Conservation (phyloP, 257 asterid species). For the Dorcoceras hygrometricum region DNA sequence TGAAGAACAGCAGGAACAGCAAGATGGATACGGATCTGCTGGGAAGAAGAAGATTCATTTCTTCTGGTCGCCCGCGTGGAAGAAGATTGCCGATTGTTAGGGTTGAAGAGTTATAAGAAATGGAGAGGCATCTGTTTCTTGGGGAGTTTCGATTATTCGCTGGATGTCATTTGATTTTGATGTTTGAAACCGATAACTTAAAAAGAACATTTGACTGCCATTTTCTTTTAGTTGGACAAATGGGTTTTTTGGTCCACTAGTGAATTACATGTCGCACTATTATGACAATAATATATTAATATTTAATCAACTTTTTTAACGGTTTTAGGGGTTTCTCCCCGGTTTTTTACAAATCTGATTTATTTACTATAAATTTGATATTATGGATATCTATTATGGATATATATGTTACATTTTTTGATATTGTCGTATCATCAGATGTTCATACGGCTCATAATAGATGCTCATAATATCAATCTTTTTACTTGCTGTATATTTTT, state of each 20-base stretch:
- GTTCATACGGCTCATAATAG: too few relatives aligned
- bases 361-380: too few relatives aligned
- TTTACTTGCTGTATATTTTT: too few relatives aligned
- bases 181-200: background rate
- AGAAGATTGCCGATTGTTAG: background rate
- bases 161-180: conserved; percentile 1
- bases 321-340: too few relatives aligned
- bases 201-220: background rate
- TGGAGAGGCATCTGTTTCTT: conserved; percentile 19
- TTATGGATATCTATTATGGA: too few relatives aligned
- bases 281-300: background rate
- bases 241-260: background rate
- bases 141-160: background rate
- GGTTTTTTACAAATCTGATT: too few relatives aligned
- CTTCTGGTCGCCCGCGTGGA: background rate
- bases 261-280: too few relatives aligned
- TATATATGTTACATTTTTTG: too few relatives aligned
- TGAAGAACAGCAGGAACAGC: conserved; percentile 19
- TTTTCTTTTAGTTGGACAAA: background rate
- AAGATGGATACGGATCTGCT: conserved; percentile 21
- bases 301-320: too few relatives aligned
- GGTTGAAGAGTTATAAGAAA: conserved; percentile 10
- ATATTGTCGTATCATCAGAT: too few relatives aligned
- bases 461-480: too few relatives aligned
- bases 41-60: conserved; percentile 27